phyloP scores from a whole-genome alignment of 495 filamentous ascomycete genomes.

The Penicillium nucicola region DNA sequence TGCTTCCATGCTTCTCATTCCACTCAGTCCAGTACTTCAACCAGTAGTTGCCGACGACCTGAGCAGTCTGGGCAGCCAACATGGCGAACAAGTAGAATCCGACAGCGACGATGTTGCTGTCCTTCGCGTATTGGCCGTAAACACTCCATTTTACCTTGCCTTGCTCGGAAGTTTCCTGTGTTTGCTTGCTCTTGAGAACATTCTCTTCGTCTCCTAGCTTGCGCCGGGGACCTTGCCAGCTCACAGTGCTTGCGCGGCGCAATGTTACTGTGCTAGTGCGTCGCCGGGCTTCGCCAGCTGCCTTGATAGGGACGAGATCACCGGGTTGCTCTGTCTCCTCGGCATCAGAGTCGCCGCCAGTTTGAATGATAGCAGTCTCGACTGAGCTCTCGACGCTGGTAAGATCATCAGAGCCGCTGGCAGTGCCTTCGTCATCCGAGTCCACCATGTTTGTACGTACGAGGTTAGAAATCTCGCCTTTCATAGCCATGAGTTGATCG shows the following conservation, averaged over 20 bases:
- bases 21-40: slow-evolving; percentile 86
- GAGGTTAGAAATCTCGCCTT: slow-evolving; percentile 81
- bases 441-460: slow-evolving; percentile 73
- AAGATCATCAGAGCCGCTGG: slow-evolving; percentile 51
- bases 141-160: slow-evolving; percentile 97
- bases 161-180: slow-evolving; percentile 82
- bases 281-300: slow-evolving; percentile 48
- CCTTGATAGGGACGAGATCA: slow-evolving; percentile 67
- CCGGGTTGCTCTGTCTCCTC: slow-evolving; percentile 73
- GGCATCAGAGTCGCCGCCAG: slow-evolving; percentile 53
- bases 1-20: slow-evolving; percentile 64
- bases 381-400: slow-evolving; percentile 52
- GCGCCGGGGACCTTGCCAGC: slow-evolving; percentile 79
- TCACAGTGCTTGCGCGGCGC: slow-evolving; percentile 86
- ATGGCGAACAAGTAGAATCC: slow-evolving; percentile 74
- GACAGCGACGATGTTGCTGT: slow-evolving; percentile 85
- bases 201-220: slow-evolving; percentile 84
- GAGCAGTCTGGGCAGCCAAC: slow-evolving; percentile 73
- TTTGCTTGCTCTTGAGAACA: slow-evolving; percentile 72
- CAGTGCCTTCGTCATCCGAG: slow-evolving; percentile 56
- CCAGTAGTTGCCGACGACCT: slow-evolving; percentile 84
- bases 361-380: slow-evolving; percentile 49
- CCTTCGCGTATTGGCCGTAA: slow-evolving; percentile 86
- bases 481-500: slow-evolving; percentile 87
- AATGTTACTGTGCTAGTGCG: slow-evolving; percentile 71